Percentiles rank a stretch among this genome's conserved stretches.
Evolutionary conservation across 2,329 filamentous ascomycete genomes (phyloP).

Genomic region (Ambrosiella beaveri): DNA sequence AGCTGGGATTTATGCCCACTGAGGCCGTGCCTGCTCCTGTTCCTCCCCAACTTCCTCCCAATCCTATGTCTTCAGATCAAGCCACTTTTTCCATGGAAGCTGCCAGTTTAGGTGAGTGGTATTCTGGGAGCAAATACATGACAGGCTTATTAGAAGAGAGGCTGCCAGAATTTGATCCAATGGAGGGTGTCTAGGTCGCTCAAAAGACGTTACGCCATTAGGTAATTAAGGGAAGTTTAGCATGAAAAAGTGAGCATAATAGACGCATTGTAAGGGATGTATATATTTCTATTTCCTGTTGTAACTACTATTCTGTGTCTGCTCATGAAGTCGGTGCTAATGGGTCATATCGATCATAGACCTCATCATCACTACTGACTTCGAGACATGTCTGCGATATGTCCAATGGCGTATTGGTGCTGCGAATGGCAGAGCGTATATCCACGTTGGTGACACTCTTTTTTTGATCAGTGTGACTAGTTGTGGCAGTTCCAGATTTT

Average conservation of each 20-base stretch:
- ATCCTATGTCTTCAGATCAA: background rate
- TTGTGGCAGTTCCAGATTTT: slow-evolving; percentile 36
- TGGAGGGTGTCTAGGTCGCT: background rate
- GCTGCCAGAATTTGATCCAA: slow-evolving; percentile 26
- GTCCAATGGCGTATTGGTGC: background rate
- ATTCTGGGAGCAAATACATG: slow-evolving; percentile 47
- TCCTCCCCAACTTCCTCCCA: background rate
- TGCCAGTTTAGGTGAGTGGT: slow-evolving; percentile 45
- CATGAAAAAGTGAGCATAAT: background rate
- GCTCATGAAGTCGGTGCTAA: slow-evolving; percentile 30
- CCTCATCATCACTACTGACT: slow-evolving; percentile 43
- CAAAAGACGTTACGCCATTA: too few relatives aligned
- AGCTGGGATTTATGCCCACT: slow-evolving; percentile 37
- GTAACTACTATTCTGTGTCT: too few relatives aligned
- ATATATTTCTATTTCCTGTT: too few relatives aligned
- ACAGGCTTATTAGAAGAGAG: slow-evolving; percentile 49
- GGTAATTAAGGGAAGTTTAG: too few relatives aligned
- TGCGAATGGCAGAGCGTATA: too few relatives aligned
- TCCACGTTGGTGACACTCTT: background rate
- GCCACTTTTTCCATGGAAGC: slow-evolving; percentile 17
- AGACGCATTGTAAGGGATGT: background rate
- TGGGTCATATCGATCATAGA: slow-evolving; percentile 51
- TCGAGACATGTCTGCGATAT: background rate
- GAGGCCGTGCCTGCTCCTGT: background rate
- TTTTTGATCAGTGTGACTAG: slow-evolving; percentile 8